Conservation (phyloP, 805 yeast species). For the Yamadazyma kitorensis region DNA sequence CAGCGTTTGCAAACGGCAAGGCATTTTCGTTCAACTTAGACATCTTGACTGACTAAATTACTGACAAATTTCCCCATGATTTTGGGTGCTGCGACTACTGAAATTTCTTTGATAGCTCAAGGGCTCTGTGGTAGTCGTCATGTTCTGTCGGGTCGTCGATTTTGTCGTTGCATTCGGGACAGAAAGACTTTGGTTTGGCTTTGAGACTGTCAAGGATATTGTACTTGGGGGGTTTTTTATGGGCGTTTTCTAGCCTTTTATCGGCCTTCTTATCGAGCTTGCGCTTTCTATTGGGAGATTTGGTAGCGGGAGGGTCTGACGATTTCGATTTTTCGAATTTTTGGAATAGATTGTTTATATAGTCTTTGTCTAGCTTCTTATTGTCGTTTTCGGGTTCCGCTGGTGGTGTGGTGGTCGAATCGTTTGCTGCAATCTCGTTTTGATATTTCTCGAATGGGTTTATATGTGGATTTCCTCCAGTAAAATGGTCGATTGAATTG, state of each 20-base stretch:
- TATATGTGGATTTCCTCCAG: too few species aligned
- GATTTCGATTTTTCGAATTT: conserved; percentile 16
- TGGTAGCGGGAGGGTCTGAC: not conserved
- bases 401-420: too few species aligned
- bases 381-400: too few species aligned
- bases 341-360: conserved; percentile 24
- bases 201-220: conserved; percentile 6
- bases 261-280: not conserved
- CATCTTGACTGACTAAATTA: too few species aligned
- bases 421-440: too few species aligned
- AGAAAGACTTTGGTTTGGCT: conserved; percentile 11
- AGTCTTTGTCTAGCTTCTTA: conserved; percentile 18
- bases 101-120: conserved; percentile 35
- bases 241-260: conserved; percentile 1
- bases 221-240: conserved; percentile 7
- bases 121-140: conserved; percentile 53
- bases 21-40: conserved; percentile 15
- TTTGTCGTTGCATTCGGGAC: conserved; percentile 23
- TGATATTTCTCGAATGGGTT: too few species aligned
- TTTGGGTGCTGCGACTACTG: conserved; percentile 1
- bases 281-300: not conserved
- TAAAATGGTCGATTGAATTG: conserved; percentile 8
- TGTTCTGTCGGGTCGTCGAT: conserved; percentile 45
- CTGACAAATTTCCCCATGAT: too few species aligned
- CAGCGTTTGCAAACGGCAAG: conserved; percentile 77